Evolutionary conservation across 768 basidiomycete genomes (phyloP).

Genomic region (Kwoniella pini): DNA sequence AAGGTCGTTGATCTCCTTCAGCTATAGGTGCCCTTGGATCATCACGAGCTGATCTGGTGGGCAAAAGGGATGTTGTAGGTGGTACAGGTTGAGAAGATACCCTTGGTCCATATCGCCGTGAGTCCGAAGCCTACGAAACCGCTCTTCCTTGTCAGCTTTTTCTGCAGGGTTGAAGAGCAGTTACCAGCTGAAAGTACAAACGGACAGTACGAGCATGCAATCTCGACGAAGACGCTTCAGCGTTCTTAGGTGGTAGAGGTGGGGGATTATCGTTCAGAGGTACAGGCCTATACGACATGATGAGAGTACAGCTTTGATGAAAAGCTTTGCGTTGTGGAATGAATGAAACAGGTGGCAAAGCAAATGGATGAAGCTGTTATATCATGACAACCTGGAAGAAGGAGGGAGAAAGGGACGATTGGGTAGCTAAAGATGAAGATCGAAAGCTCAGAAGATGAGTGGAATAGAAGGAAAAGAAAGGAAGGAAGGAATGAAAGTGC

Average conservation of each 20-base stretch:
- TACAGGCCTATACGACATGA: conserved; percentile 7
- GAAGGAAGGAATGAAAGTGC: background rate
- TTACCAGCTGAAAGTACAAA: background rate
- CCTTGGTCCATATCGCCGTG: conserved; percentile 39
- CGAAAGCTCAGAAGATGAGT: background rate
- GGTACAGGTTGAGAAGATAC: conserved; percentile 30
- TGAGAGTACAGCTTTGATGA: background rate
- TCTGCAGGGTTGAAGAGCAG: background rate
- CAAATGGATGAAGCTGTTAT: too few species aligned
- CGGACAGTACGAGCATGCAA: conserved; percentile 5
- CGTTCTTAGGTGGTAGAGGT: conserved; percentile 2
- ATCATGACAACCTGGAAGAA: too few species aligned
- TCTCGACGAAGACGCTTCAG: background rate
- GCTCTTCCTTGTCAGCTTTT: too few species aligned
- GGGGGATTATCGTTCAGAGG: background rate
- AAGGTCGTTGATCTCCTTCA: conserved; percentile 16
- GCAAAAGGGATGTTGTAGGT: conserved; percentile 1
- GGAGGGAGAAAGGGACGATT: too few species aligned
- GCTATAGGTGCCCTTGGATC: background rate
- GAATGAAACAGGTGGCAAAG: background rate
- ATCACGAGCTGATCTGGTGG: background rate
- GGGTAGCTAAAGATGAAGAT: background rate
- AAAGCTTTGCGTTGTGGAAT: background rate
- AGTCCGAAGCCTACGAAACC: too few species aligned
- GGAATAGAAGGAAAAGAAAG: background rate